Percentiles rank a stretch among this genome's conserved stretches.
These are phyloP conservation scores for Vigna reflexopilosa DNA, from an alignment of 306 rosid species.

Conservation along the genomic window DNA sequence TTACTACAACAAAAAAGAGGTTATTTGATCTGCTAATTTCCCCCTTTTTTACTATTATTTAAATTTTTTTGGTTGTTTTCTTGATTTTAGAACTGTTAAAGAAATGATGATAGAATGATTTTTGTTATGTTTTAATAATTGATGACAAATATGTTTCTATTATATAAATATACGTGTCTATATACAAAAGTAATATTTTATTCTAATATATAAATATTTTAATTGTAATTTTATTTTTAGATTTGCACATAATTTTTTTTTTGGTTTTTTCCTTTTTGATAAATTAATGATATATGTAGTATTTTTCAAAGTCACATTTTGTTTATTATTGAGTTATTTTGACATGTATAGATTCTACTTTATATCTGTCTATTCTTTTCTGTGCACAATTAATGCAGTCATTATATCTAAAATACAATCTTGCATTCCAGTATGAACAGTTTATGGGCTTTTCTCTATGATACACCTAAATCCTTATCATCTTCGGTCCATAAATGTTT, in stretches of 20 bases:
- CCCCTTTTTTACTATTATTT: too few species aligned
- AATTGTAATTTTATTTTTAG: background rate
- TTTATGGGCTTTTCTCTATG: background rate
- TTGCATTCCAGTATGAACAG: background rate
- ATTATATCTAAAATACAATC: background rate
- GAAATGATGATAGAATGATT: too few species aligned
- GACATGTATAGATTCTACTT: background rate
- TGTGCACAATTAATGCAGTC: background rate
- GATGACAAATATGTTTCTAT: too few species aligned
- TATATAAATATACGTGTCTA: background rate
- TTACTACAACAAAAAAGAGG: too few species aligned
- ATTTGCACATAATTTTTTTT: background rate
- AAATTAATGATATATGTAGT: background rate
- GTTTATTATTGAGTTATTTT: background rate
- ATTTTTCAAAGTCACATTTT: background rate
- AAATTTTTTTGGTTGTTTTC: too few species aligned
- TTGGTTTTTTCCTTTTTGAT: background rate
- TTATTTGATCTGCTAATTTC: too few species aligned
- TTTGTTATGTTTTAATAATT: too few species aligned
- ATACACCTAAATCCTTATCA: background rate
- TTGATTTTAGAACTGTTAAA: too few species aligned
- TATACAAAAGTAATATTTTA: background rate
- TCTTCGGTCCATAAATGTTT: slow-evolving; percentile 4
- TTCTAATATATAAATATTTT: background rate
- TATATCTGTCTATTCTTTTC: background rate